Evolutionary conservation across 495 filamentous ascomycete species (phyloP), one percentile per base, ranked within the genome.

Genomic region (Penicillium manginii): DNA sequence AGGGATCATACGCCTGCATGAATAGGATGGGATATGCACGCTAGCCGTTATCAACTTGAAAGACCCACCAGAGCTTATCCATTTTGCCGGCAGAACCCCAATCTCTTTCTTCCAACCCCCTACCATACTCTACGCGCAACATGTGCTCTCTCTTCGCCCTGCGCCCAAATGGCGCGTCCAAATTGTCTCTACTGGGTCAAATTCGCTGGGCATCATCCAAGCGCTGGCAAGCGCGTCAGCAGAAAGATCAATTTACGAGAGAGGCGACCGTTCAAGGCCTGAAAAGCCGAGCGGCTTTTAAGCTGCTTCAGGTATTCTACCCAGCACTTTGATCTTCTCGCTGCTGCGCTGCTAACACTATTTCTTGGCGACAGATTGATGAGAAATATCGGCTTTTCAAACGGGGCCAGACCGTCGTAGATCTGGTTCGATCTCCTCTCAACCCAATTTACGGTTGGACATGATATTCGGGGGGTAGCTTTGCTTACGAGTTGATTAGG

Each of bases 201-300:
- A 48, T 58, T n/a, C 59, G 77, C 18, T 58, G 77, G 12, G 86
- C 91, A 3, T 93, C 91, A 14, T 92, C 84, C 22, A 86, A 85
- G 60, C 78, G 86, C 77, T 98, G 96, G 94, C 86, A 90, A 61
- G 77, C 77, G 17, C 90, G 94, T 42, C 91, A 96, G 60, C 72
- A 72, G 18, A 82, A 73, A 46, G 94, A 98, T 74, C 69, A 60
- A 35, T 93, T 85, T 72, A 83, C 85, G 0, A 85, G 82, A 55
- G 78, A 86, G 51, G 92, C 94, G 10, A 86, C 83, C 62, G 84
- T 92, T 3, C 82, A 88, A 59, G 87, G 86, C 1, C 74, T 96
- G 33, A 96, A 92, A 73, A 92, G 90, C 59, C 87, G 94, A 61
- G 96, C 94, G 55, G 94, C 91, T 8, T 96, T 92, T 70, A 98